A percentile compares a stretch with the other conserved stretches of the same genome.
Conservation (phyloP, 108 stramenopile genomes). For the Pseudonitzschia pungens region DNA sequence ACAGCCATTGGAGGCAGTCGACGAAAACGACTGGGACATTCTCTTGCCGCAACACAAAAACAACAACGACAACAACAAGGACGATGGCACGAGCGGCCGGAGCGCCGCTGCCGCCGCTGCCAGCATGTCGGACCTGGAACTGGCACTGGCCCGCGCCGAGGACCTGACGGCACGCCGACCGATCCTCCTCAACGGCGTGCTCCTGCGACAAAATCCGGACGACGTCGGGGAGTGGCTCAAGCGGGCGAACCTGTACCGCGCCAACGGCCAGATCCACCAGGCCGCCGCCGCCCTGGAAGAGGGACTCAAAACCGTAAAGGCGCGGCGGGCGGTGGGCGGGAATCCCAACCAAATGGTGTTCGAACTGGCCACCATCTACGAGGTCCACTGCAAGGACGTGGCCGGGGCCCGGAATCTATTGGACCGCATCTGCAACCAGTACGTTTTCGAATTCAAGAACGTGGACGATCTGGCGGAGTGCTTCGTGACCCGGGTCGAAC, state of each 20-base stretch:
- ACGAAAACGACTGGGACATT: conserved; percentile 57
- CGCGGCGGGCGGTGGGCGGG: conserved; percentile 74
- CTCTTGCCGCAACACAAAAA: conserved; percentile 45
- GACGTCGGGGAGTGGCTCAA: conserved; percentile 96
- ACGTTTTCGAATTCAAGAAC: conserved; percentile 63
- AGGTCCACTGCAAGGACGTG: conserved; percentile 64
- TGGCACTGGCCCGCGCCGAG: conserved; percentile 93
- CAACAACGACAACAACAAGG: conserved; percentile 16
- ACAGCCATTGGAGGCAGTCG: conserved; percentile 54
- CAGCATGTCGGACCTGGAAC: conserved; percentile 77
- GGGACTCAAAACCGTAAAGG: conserved; percentile 65
- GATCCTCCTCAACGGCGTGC: conserved; percentile 88
- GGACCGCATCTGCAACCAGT: conserved; percentile 67
- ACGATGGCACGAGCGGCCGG: background rate
- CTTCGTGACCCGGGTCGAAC: conserved; percentile 90
- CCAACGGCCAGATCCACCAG: conserved; percentile 37
- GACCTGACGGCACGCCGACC: conserved; percentile 93
- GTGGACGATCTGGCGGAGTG: conserved; percentile 94
- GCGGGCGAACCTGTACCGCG: conserved; percentile 80
- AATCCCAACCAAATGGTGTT: conserved; percentile 78
- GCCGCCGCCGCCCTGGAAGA: conserved; percentile 75
- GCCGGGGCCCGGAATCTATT: conserved; percentile 81
- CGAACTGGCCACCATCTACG: conserved; percentile 80
- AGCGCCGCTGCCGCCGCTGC: too few relatives aligned
- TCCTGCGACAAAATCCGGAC: conserved; percentile 96